Conservation (phyloP, 1,139 yeast genomes). For the Magnusiomyces ingens region DNA sequence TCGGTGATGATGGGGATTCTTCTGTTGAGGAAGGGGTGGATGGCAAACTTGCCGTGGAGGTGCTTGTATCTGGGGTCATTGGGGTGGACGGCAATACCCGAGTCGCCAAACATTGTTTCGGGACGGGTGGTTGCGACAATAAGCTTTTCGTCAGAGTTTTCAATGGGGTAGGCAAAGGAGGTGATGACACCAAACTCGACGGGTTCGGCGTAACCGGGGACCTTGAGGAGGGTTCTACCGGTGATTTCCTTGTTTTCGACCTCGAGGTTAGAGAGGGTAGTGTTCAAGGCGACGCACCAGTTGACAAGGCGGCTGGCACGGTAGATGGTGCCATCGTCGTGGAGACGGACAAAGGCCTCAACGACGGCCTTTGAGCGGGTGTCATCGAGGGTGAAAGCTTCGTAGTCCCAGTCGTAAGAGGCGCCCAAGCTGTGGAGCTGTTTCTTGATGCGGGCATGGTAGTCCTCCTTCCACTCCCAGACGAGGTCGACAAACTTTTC, state of each 20-base stretch:
- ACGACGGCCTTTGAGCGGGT: slow-evolving; percentile 71
- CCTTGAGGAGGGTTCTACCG: slow-evolving; percentile 72
- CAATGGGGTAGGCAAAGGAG: slow-evolving; percentile 85
- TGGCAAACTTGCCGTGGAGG: slow-evolving; percentile 85
- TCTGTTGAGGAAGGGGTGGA: slow-evolving; percentile 86
- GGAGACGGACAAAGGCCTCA: slow-evolving; percentile 86
- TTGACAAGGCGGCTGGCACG: slow-evolving; percentile 90
- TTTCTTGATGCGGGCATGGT: slow-evolving; percentile 74
- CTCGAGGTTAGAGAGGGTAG: slow-evolving; percentile 93
- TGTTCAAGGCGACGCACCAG: slow-evolving; percentile 93
- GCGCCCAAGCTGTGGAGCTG: slow-evolving; percentile 91
- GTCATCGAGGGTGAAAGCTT: slow-evolving; percentile 87
- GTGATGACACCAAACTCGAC: slow-evolving; percentile 96
- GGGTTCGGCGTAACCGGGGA: slow-evolving; percentile 86
- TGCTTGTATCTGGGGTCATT: slow-evolving; percentile 88
- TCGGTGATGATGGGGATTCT: slow-evolving; percentile 84
- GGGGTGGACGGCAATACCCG: slow-evolving; percentile 96
- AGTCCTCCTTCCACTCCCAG: slow-evolving; percentile 98
- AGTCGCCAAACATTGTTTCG: slow-evolving; percentile 95
- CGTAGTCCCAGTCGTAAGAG: slow-evolving; percentile 92
- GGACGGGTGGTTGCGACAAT: slow-evolving; percentile 98
- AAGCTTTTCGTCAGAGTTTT: slow-evolving; percentile 78
- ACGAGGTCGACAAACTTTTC: slow-evolving; percentile 81
- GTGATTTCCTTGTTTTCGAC: slow-evolving; percentile 86
- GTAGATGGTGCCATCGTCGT: slow-evolving; percentile 92